Base-by-base conservation (phyloP, 2,329 filamentous ascomycete genomes). In the Calonectria pseudoturangicola region DNA sequence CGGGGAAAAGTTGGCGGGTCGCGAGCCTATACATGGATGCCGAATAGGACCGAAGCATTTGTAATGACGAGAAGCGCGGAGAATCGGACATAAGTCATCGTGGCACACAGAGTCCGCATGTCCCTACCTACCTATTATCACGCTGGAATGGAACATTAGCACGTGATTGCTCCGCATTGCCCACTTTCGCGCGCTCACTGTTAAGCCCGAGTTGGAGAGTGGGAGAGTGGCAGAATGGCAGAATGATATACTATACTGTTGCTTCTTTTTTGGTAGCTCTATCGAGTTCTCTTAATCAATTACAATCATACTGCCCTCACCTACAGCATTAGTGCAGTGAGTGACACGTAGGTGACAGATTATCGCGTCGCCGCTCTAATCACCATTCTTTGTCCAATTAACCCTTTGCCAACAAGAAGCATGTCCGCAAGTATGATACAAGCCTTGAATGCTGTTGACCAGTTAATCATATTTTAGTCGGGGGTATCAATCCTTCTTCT, bases 1-100 rank as follows among this genome's bases (percentile, higher is more conserved):
- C 80, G 70, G 83, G 73, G 73, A 83, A 68, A 50, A 83, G 81
- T 77, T 83, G 83, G 70, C 81, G 82, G 77, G 81, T 79, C 68
- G 82, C 79, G 77, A 88, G 76, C 73, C 81, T 80, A 84, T 86
- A 87, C 87, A 89, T 89, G 75, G 72, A 70, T 67, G 68, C 56
- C 76, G 72, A 81, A 80, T 81, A 51, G 69, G 65, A 72, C 67
- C 68, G 39, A 70, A 73, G 74, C 72, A 72, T 79, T 79, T 80
- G 78, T 80, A 77, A 80, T 80, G 73, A 58, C 48, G 39, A 62
- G 66, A 43, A 56, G 41, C 63, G 63, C 25, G 66, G 71, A 72
- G 48, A 43, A 28, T 33, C 47, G 50, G 58, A 43, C 60, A 60
- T 66, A 62, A 58, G 36, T 25, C 70, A 75, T 77, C 77, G 74